Percentiles rank a stretch among this genome's conserved stretches.
Conservation (phyloP, 2,329 filamentous ascomycete genomes). For the Fusarium drepaniforme region DNA sequence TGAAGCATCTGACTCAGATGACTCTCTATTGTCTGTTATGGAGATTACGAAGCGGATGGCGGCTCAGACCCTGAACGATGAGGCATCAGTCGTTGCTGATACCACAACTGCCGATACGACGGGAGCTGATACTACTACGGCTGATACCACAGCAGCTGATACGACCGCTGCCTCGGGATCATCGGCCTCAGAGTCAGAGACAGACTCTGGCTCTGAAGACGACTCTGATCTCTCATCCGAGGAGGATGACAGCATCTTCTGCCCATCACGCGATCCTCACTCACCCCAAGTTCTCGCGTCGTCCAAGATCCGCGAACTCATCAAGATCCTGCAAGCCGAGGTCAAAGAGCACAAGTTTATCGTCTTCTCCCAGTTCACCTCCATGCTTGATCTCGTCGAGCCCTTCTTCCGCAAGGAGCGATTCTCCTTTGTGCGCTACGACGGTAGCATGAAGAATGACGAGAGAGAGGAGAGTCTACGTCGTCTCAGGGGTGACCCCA, state of each 20-base stretch:
- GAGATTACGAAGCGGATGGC: constrained; percentile 54
- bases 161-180: constrained; percentile 29
- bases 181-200: constrained; percentile 25
- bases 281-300: constrained; percentile 71
- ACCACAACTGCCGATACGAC: constrained; percentile 23
- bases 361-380: constrained; percentile 98
- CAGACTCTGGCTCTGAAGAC: constrained; percentile 38
- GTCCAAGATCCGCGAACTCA: constrained; percentile 90
- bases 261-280: constrained; percentile 40
- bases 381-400: constrained; percentile 96
- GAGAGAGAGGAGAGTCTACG: constrained; percentile 88
- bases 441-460: constrained; percentile 95
- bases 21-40: constrained; percentile 51
- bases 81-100: constrained; percentile 27
- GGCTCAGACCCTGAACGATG: constrained; percentile 51
- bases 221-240: constrained; percentile 42
- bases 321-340: constrained; percentile 84
- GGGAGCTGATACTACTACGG: constrained; percentile 24
- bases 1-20: constrained; percentile 45
- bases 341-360: constrained; percentile 92
- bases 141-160: constrained; percentile 25
- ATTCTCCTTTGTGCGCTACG: constrained; percentile 89
- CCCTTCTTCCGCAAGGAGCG: constrained; percentile 84
- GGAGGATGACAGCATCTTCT: constrained; percentile 52
- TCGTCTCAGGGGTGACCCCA: constrained; percentile 78